Evolutionary conservation across 2,329 filamentous ascomycete species (phyloP), one percentile per base, ranked within the genome.

Genomic region (Apiospora koreana): DNA sequence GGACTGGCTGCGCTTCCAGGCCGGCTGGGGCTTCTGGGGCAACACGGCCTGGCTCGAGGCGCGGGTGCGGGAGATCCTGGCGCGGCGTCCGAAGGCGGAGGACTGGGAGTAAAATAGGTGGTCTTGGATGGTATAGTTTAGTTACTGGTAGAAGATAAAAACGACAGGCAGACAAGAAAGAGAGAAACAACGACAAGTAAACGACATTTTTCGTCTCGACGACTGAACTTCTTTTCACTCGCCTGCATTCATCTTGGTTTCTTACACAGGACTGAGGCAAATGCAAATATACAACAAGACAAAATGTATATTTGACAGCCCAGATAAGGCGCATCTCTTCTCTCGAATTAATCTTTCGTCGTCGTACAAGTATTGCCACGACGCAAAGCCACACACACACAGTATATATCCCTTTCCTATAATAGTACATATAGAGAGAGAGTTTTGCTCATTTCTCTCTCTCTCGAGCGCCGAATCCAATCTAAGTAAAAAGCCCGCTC

Each of bases 1-100:
- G 0, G 91, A 93, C 75, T 93, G 91, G 91, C 84, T 90, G 71
- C 77, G 87, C 7, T 89, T 89, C 68, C 87, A 89, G 77, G 87
- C 87, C 0, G 88, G 86, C 0, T 89, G 87, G 87, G 87, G 87
- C 0, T 89, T 89, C 71, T 89, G 87, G 87, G 87, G 87, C 0
- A 89, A 89, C 46, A 88, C 85, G 0, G 82, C 85, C 48, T 89
- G 87, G 87, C 82, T 89, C 0, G 85, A 88, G 74, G 86, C 85
- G 0, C 82, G 87, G 67, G 87, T 86, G 0, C 80, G 86, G 50
- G 82, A 76, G 2, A 88, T 89, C 62, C 62, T 88, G 18, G 38
- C 54, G 31, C 54, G 54, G 54, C 12, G 42, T 10, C 8, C 8
- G 75, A 74, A 1, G 84, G 88, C 50, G 43, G 68, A 76, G 10